Percentiles rank a stretch among this genome's conserved stretches.
phyloP scores from a whole-genome alignment of 1,139 yeast species.

The Blastobotrys buckinghamii region DNA sequence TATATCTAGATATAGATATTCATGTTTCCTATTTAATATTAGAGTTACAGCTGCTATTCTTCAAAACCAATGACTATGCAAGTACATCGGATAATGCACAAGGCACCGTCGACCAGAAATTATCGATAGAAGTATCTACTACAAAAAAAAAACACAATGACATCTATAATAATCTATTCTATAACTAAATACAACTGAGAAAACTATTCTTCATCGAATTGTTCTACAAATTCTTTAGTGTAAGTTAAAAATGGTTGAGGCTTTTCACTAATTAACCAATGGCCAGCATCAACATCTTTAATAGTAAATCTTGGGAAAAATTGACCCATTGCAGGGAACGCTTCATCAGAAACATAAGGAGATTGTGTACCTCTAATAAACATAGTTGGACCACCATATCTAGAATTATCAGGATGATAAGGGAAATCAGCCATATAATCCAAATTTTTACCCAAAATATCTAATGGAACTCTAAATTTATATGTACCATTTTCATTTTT shows the following conservation, averaged over 20 bases:
- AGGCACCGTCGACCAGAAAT: too few species aligned
- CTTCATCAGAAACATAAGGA: conserved; percentile 80
- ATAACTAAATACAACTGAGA: too few species aligned
- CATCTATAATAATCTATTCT: not conserved
- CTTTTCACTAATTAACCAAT: conserved; percentile 50
- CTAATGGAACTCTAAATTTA: conserved; percentile 60
- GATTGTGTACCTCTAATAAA: conserved; percentile 79
- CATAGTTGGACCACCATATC: conserved; percentile 68
- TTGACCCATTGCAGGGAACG: conserved; percentile 63
- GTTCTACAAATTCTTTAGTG: conserved; percentile 18
- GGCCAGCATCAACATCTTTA: conserved; percentile 76
- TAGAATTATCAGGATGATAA: conserved; percentile 46
- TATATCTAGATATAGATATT: too few species aligned
- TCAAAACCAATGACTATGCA: too few species aligned
- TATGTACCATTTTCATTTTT: conserved; percentile 30
- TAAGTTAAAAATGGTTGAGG: conserved; percentile 24
- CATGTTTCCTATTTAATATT: too few species aligned
- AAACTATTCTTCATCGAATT: conserved; percentile 3
- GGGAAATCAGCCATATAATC: conserved; percentile 72
- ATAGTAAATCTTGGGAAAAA: conserved; percentile 77
- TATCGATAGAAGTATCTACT: not conserved
- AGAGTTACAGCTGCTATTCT: too few species aligned
- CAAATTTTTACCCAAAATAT: conserved; percentile 56
- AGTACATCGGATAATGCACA: too few species aligned
- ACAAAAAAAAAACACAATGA: not conserved